phyloP scores from a whole-genome alignment of 2,329 filamentous ascomycete genomes.

The Ophiostoma tasmaniense region DNA sequence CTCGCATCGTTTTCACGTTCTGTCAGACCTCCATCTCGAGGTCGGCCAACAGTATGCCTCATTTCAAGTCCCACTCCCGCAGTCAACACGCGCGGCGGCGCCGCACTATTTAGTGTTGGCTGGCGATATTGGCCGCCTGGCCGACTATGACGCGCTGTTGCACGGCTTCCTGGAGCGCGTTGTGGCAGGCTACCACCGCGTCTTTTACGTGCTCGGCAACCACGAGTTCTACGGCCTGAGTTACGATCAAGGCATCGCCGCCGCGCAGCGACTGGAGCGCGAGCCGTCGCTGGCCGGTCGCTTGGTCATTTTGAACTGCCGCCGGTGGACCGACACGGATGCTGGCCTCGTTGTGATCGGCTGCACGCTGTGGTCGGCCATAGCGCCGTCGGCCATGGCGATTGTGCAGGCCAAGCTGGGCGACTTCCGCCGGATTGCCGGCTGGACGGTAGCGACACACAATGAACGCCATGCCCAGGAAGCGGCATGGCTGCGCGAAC shows the following conservation, averaged over 20 bases:
- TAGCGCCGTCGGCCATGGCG: constrained; percentile 32
- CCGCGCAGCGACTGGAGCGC: too few relatives aligned
- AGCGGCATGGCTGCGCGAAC: constrained; percentile 40
- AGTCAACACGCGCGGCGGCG: not conserved
- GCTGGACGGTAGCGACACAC: constrained; percentile 43
- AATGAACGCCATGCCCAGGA: constrained; percentile 41
- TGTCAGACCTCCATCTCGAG: constrained; percentile 53
- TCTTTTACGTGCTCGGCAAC: constrained; percentile 48
- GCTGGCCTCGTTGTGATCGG: constrained; percentile 38
- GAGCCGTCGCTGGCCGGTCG: constrained; percentile 25
- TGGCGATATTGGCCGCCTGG: constrained; percentile 46
- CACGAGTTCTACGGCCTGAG: constrained; percentile 42
- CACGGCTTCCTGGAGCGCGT: constrained; percentile 38
- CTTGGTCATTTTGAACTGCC: constrained; percentile 36
- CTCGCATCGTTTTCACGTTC: constrained; percentile 31
- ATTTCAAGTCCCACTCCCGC: constrained; percentile 5
- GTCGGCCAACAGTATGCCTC: constrained; percentile 17
- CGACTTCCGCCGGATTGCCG: constrained; percentile 46
- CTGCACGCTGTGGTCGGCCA: constrained; percentile 48
- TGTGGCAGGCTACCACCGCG: constrained; percentile 37
- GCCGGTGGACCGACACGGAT: constrained; percentile 32
- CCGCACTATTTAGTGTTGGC: constrained; percentile 43
- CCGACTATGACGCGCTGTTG: constrained; percentile 30
- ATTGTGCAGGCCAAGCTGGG: constrained; percentile 38
- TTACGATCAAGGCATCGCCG: constrained; percentile 12